These are phyloP conservation scores for Monosporascus sp. DNA, from an alignment of 2,329 filamentous ascomycete species.

Conservation along the genomic window DNA sequence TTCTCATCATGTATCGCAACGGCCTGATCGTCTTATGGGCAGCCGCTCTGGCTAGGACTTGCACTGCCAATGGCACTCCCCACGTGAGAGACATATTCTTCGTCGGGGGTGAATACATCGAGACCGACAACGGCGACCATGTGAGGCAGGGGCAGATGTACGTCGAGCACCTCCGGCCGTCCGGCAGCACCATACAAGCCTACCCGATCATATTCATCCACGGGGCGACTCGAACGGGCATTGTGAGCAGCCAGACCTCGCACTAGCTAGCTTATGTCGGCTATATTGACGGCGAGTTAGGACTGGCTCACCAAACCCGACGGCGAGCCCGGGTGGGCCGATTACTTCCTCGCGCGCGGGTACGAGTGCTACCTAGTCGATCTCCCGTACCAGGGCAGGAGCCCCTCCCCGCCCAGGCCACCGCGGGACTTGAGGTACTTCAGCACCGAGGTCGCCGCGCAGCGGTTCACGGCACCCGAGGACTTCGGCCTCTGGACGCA, in stretches of 20 bases:
- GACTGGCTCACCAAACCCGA: slow-evolving; percentile 44
- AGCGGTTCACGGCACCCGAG: slow-evolving; percentile 32
- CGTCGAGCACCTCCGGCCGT: slow-evolving; percentile 41
- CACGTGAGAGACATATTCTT: slow-evolving; percentile 21
- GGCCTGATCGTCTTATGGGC: not conserved
- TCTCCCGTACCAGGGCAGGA: slow-evolving; percentile 40
- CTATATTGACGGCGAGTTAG: slow-evolving; percentile 13
- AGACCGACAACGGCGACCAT: slow-evolving; percentile 24
- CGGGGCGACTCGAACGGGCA: slow-evolving; percentile 36
- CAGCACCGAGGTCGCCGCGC: slow-evolving; percentile 30
- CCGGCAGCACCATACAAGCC: slow-evolving; percentile 13
- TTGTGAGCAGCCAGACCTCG: slow-evolving; percentile 20
- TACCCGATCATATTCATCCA: slow-evolving; percentile 38
- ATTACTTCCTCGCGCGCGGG: slow-evolving; percentile 39
- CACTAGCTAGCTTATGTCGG: not conserved
- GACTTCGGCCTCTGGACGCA: slow-evolving; percentile 33
- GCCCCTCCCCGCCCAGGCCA: slow-evolving; percentile 32
- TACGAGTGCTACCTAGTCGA: slow-evolving; percentile 44
- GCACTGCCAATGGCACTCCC: not conserved
- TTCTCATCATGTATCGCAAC: not conserved
- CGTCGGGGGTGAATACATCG: slow-evolving; percentile 31
- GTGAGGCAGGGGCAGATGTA: slow-evolving; percentile 43
- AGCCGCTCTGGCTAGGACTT: not conserved
- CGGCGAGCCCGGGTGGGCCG: slow-evolving; percentile 42
- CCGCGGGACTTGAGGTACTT: slow-evolving; percentile 17